Evolutionary conservation across 306 rosid species (phyloP).

Genomic region (Vicia villosa): DNA sequence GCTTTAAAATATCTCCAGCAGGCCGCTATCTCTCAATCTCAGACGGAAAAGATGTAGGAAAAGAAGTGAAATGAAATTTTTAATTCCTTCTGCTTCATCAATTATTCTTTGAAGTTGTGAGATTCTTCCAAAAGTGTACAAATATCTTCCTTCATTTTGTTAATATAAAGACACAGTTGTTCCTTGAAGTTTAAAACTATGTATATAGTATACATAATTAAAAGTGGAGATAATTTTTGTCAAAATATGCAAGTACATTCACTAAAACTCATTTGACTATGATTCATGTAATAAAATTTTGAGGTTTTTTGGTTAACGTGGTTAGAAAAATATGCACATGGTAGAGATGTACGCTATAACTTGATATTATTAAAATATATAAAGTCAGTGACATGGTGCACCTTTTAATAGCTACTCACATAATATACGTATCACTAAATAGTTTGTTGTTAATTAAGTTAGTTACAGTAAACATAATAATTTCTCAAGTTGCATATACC

Average conservation of each 20-base stretch:
- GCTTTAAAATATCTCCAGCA: slow-evolving; percentile 15
- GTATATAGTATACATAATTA: no score
- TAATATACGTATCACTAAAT: no score
- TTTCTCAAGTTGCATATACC: not conserved
- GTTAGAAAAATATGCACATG: no score
- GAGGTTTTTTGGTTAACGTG: not conserved
- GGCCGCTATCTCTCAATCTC: slow-evolving; percentile 43
- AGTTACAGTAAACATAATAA: no score
- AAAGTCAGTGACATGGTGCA: not conserved
- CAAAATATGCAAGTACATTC: not conserved
- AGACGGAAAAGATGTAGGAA: not conserved
- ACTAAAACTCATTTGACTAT: slow-evolving; percentile 4
- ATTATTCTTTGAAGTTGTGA: slow-evolving; percentile 14
- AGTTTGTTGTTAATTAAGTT: no score
- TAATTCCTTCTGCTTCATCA: slow-evolving; percentile 28
- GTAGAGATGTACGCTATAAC: no score
- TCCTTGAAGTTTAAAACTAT: no score
- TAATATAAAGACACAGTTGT: not conserved
- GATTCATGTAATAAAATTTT: not conserved
- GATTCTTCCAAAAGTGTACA: slow-evolving; percentile 35
- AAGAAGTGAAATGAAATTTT: not conserved
- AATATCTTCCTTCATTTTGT: slow-evolving; percentile 37
- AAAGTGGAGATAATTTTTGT: not conserved
- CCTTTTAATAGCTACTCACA: not conserved
- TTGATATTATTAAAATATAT: no score